Base-by-base conservation (phyloP, 441 rosid genomes). In the Corymbia citriodora region DNA sequence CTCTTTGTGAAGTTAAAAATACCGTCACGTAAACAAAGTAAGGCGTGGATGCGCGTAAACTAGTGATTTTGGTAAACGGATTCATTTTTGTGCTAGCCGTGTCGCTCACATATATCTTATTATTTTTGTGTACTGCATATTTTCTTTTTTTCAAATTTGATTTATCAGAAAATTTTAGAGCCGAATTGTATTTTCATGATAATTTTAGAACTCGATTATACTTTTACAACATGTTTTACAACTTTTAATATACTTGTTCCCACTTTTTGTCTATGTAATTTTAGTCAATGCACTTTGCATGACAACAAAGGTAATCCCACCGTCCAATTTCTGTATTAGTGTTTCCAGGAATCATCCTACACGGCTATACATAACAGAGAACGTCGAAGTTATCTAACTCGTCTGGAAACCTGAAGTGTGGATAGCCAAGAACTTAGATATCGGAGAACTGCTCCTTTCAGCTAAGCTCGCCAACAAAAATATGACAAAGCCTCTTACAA, bases 191-290 rank as follows among this genome's bases (percentile, higher is more conserved):
- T 54, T 54, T 54, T 2, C 18, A 54, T 54, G 57, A 2, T 6
- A 55, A 55, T 55, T 55, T 18, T 54, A 54, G 4, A 54, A 8
- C 1, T 2, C 1, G 3, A 55, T 55, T 18, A 0, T 9, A 55
- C 4, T 55, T 19, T 5, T 2, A 55, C 2, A 0, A 55, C 4
- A 55, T 18, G 0, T 55, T 55, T 18, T 18, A 55, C 0, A 18
- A 23, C 0, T 55, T 18, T 55, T 55, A 55, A 55, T 18, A 55
- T 21, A 54, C 21, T 54, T 54, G 57, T 54, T 8, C 57, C 3
- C 57, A 55, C 57, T 55, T 7, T 40, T 40, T 40, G 45, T 40
- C 5, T 40, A 5, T 4, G 45, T 40, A 6, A 40, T 40, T 5
- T 55, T 55, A 55, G 23, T 18, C 72, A n/a, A 65, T n/a, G 72